Percentiles rank a stretch among this genome's conserved stretches.
phyloP scores from a whole-genome alignment of 2,329 filamentous ascomycete genomes.

The Cordyceps javanica region DNA sequence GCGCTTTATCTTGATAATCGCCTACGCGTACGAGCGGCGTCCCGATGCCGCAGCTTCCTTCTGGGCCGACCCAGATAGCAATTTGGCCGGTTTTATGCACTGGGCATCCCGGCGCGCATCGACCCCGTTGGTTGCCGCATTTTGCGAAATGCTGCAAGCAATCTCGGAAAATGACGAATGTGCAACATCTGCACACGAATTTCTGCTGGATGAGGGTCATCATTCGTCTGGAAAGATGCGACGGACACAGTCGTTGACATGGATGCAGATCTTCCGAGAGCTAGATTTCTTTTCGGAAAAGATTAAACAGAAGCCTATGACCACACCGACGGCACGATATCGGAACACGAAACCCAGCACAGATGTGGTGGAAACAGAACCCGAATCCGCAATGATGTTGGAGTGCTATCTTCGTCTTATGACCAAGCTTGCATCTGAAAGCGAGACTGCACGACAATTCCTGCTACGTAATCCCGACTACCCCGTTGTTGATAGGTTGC shows the following conservation, averaged over 20 bases:
- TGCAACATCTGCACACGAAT: slow-evolving; percentile 79
- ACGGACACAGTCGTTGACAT: slow-evolving; percentile 79
- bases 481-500: slow-evolving; percentile 66
- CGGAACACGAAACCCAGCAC: slow-evolving; percentile 54
- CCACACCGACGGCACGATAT: slow-evolving; percentile 33
- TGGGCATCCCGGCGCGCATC: slow-evolving; percentile 96
- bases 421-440: slow-evolving; percentile 72
- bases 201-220: slow-evolving; percentile 78
- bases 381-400: slow-evolving; percentile 93
- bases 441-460: slow-evolving; percentile 64
- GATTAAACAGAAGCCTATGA: slow-evolving; percentile 64
- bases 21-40: slow-evolving; percentile 82
- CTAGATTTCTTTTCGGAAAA: slow-evolving; percentile 76
- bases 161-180: slow-evolving; percentile 78
- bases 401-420: slow-evolving; percentile 89
- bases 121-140: slow-evolving; percentile 90
- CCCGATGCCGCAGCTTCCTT: slow-evolving; percentile 81
- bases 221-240: slow-evolving; percentile 71
- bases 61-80: slow-evolving; percentile 88
- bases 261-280: slow-evolving; percentile 88
- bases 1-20: slow-evolving; percentile 84
- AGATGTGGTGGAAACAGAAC: slow-evolving; percentile 71
- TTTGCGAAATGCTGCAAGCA: slow-evolving; percentile 91
- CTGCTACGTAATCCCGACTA: slow-evolving; percentile 61
- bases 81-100: slow-evolving; percentile 87